Base-by-base conservation (phyloP, 345 rosid genomes). In the Laguncularia racemosa region DNA sequence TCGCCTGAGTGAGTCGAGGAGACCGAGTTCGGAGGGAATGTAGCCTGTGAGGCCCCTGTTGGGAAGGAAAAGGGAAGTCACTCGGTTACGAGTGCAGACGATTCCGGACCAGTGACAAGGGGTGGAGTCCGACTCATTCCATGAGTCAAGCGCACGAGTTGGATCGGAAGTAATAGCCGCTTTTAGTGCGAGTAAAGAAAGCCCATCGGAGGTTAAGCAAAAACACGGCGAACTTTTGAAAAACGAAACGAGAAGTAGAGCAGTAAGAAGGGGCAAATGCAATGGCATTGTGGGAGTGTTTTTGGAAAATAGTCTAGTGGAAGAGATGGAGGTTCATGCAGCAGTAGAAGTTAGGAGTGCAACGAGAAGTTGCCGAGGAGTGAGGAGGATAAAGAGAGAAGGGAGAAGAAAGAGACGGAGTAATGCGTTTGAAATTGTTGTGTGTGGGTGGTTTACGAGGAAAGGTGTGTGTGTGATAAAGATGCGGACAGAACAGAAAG, bases 91-190 rank as follows among this genome's bases (percentile, higher is more conserved):
- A 43, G 69, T 63, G 73, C 99, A 93, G 60, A 48, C 62, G 71
- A 93, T 62, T 21, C 91, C 97, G 0, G 54, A 54, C 99, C 99
- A 93, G 69, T 70, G 89, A 59, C 99, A 93, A 0, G 99, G 99
- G 12, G 75, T 81, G 2, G 67, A 44, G 70, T 93, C 99, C 6
- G 83, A 77, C 33, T 86, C 95, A 2, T 78, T 71, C 99, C 99
- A 93, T 0, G 89, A 74, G 16, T 54, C 54, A 46, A 89, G 75
- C 6, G 70, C 55, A 16, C 72, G 70, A 58, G 88, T 71, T 19
- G 97, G 96, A 73, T 93, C 99, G 7, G 73, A 18, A 0, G 65
- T 50, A 50, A 86, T 65, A 46, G 97, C 97, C 14, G 84, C 81
- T 70, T 87, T 93, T 52, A 93, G 88, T 59, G 99, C 95, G 2